Base-by-base conservation (phyloP, 257 asterid genomes). In the Plantago ovata region DNA sequence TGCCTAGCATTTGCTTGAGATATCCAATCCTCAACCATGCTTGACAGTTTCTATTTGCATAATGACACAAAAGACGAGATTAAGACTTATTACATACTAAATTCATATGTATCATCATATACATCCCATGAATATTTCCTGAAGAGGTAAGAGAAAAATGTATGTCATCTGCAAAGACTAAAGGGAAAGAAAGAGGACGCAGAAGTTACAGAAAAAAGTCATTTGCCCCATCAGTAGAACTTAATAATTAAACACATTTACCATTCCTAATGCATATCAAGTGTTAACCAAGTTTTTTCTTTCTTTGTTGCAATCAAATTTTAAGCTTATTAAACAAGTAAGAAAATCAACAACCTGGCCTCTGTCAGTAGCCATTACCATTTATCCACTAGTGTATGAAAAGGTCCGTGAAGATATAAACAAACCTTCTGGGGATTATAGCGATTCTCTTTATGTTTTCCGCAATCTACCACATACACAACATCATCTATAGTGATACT, bases 21-120 rank as follows among this genome's bases (percentile, higher is more conserved):
- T 70, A 92, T 89, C 98, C 98, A 92, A 79, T 92, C 98, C 72
- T 92, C 98, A 64, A 85, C 95, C 96, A 92, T 92, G 83, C 96
- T 92, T 46, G 98, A 88, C 41, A 92, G 77, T 92, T 92, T 92
- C 98, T 92, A 65, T 48, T 47, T 21, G 59, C 36, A 76, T 22
- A 69, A 56, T 1, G 40, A 51, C 46, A 63, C 41, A 57, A 38
- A 12, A 40, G 55, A 40, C 32, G 11, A 32, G 42, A 50, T 53
- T 12, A 55, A 57, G 38, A 65, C 19, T 40, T 23, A 60, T 14
- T 57, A 47, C 58, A 56, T 2, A n/a, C n/a, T 28, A 28, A 6
- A 22, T 32, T 38, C 16, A 21, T 41, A 62, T 7, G 28, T 15
- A 56, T 43, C 12, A 45, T 46, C 6, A 56, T 13, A 32, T 44